Conservation (phyloP, 768 basidiomycete species). For the Infundibulicybe gibba region DNA sequence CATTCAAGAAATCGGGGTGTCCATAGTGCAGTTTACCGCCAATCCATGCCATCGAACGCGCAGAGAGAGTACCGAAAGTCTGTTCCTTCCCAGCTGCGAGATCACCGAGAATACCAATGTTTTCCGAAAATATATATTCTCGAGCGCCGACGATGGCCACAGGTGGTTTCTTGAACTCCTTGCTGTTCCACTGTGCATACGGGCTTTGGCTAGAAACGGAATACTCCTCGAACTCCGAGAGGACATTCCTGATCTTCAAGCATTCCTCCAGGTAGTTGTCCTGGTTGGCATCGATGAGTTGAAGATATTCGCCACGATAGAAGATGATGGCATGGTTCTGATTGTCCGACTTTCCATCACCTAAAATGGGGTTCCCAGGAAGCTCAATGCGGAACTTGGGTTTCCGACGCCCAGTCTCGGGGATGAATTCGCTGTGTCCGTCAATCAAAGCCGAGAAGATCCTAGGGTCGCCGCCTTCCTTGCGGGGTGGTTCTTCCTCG, state of each 20-base stretch:
- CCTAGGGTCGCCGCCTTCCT: slow-evolving; percentile 92
- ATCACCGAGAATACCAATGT: slow-evolving; percentile 98
- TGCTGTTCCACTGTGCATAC: slow-evolving; percentile 85
- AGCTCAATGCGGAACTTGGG: slow-evolving; percentile 99
- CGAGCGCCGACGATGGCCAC: slow-evolving; percentile 98
- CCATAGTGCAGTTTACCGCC: slow-evolving; percentile 99
- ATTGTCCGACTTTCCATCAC: slow-evolving; percentile 99
- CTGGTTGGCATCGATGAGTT: slow-evolving; percentile 99
- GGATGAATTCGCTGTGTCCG: slow-evolving; percentile 93
- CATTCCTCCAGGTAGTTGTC: slow-evolving; percentile 99
- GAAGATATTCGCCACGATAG: slow-evolving; percentile 98
- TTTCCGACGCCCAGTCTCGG: slow-evolving; percentile 81
- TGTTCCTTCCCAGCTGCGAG: slow-evolving; percentile 99
- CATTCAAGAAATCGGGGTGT: slow-evolving; percentile 99
- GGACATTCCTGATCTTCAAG: slow-evolving; percentile 97
- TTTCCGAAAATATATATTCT: slow-evolving; percentile 99
- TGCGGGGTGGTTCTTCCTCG: slow-evolving; percentile 91
- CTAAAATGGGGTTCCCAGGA: slow-evolving; percentile 97
- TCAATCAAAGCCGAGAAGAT: slow-evolving; percentile 97
- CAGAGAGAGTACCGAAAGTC: slow-evolving; percentile 97
- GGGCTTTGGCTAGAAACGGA: slow-evolving; percentile 82
- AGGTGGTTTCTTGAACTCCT: slow-evolving; percentile 84
- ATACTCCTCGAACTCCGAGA: slow-evolving; percentile 97
- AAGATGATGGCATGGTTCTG: slow-evolving; percentile 99
- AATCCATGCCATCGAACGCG: slow-evolving; percentile 93